Base-by-base conservation (phyloP, 2,329 filamentous ascomycete genomes). In the Neoascochyta sp. region DNA sequence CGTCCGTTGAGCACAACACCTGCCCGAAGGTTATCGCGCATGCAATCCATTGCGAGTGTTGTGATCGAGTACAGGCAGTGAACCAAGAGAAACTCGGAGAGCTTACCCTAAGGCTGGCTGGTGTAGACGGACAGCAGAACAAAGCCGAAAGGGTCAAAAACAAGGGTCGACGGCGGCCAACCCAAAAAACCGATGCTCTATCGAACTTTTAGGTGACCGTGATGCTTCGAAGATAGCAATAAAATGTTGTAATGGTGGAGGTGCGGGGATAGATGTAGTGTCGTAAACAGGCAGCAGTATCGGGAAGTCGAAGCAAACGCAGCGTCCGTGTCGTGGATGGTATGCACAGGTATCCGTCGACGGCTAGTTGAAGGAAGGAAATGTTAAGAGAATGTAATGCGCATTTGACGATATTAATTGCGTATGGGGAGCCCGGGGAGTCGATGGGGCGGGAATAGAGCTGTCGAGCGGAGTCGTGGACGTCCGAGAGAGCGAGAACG, bases 1-100 rank as follows among this genome's bases (percentile, higher is more conserved):
- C 92, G 89, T 64, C 86, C 88, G 62, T 86, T 81, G 60, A 95
- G 80, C 60, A 94, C 69, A 66, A 84, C 78, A 65, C 84, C 86
- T 65, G 80, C 73, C 58, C 80, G 71, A 68, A 95, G 92, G 59
- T 80, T 76, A 68, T 88, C 80, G 69, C 81, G 80, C 73, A 94
- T 78, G 73, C 87, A 94, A 70, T 88, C 86, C 87, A 94, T 83
- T 51, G 43, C 48, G 42, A 36, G 46, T 24, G 38, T 30, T 43
- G 28, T 32, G 31, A 30, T 29, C 16, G 33, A 42, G 32, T 32
- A 45, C 22, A 39, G 45, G 35, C 20, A 47, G 46, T 29, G 38
- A 50, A 50, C 50, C 43, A 48, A 43, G 43, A 34, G 51, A 38
- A 45, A 43, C 45, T 48, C 74, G 56, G 54, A 58, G 49, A 36